These are phyloP conservation scores for Metschnikowia koreensis DNA, from an alignment of 805 yeast species.

Conservation along the genomic window DNA sequence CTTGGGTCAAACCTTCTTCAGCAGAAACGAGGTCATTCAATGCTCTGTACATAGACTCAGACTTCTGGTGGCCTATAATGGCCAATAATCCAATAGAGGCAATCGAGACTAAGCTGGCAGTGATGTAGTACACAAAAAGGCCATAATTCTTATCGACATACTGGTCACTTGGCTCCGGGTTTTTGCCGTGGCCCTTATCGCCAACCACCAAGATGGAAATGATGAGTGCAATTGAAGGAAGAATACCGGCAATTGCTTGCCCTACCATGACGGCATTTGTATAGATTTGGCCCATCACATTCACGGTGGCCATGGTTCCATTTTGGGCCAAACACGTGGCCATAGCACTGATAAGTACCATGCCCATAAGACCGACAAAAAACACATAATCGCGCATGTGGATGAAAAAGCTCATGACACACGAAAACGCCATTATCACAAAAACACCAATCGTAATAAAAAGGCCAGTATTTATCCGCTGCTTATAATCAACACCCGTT, in stretches of 20 bases:
- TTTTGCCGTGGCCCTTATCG: conserved; percentile 20
- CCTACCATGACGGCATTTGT: conserved; percentile 95
- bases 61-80: conserved; percentile 30
- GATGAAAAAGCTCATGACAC: conserved; percentile 36
- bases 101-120: conserved; percentile 49
- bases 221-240: conserved; percentile 75
- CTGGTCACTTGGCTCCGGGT: conserved; percentile 15
- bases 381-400: conserved; percentile 39
- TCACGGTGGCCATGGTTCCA: conserved; percentile 85
- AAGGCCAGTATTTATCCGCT: conserved; percentile 62
- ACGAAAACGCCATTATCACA: conserved; percentile 52
- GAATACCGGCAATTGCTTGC: conserved; percentile 89
- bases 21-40: conserved; percentile 14
- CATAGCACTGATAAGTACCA: conserved; percentile 63
- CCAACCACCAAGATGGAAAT: conserved; percentile 48
- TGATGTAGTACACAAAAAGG: conserved; percentile 45
- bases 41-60: conserved; percentile 21
- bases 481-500: conserved; percentile 52
- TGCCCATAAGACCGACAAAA: conserved; percentile 55
- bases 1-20: conserved; percentile 16
- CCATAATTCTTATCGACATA: conserved; percentile 40
- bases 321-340: conserved; percentile 86
- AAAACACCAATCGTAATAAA: conserved; percentile 57
- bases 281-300: conserved; percentile 68
- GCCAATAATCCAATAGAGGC: conserved; percentile 41